phyloP scores from a whole-genome alignment of 108 stramenopile genomes.

The Asterionellopsis glacialis region DNA sequence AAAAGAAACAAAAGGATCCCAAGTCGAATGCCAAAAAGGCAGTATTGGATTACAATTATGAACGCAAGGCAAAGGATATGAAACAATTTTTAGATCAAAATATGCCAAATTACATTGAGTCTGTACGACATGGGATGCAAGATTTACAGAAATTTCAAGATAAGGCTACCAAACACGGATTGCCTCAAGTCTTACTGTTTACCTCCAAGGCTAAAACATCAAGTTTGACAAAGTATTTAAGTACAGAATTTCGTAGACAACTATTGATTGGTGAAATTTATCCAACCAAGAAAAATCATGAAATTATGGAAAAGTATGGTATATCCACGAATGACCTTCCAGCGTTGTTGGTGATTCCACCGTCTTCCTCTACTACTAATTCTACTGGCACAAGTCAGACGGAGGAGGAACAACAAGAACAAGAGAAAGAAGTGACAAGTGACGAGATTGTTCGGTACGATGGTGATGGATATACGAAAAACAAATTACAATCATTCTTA shows the following conservation, averaged over 20 bases:
- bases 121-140: conserved; percentile 27
- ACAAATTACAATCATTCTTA: conserved; percentile 52
- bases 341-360: background rate
- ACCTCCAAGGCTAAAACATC: conserved; percentile 38
- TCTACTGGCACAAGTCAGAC: too few species aligned
- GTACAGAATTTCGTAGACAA: conserved; percentile 56
- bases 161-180: conserved; percentile 44
- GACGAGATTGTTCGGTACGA: conserved; percentile 15
- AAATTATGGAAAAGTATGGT: conserved; percentile 34
- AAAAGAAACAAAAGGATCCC: conserved; percentile 37
- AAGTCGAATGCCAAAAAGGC: conserved; percentile 42
- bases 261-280: conserved; percentile 44
- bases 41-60: conserved; percentile 58
- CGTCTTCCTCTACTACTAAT: too few species aligned
- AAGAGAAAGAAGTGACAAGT: background rate
- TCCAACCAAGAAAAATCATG: conserved; percentile 47
- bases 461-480: conserved; percentile 38
- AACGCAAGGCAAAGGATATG: conserved; percentile 56
- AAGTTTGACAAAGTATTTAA: conserved; percentile 48
- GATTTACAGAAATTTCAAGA: conserved; percentile 35
- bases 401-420: too few species aligned
- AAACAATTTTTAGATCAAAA: conserved; percentile 43
- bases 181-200: conserved; percentile 54
- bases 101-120: conserved; percentile 52
- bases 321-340: conserved; percentile 10